phyloP scores from a whole-genome alignment of 2,329 filamentous ascomycete genomes.

The Aspergillus pseudotamarii region DNA sequence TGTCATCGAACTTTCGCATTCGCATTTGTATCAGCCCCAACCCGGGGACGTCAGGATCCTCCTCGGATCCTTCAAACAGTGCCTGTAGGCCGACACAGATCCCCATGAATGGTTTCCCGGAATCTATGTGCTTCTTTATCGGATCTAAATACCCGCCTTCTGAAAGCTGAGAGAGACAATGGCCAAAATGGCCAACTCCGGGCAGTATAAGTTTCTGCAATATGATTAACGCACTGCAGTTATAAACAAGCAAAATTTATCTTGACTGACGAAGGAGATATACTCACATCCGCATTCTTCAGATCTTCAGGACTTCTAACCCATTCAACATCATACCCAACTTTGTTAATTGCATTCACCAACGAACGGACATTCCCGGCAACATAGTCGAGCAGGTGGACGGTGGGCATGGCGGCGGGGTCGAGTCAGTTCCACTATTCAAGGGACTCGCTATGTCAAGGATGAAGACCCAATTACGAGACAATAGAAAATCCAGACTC shows the following conservation, averaged over 20 bases:
- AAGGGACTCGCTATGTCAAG: background rate
- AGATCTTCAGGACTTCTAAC: conserved; percentile 83
- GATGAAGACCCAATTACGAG: background rate
- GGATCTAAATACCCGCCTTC: conserved; percentile 82
- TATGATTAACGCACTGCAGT: conserved; percentile 11
- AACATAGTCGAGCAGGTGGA: conserved; percentile 74
- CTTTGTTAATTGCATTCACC: conserved; percentile 95
- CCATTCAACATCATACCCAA: conserved; percentile 93
- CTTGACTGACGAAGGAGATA: background rate
- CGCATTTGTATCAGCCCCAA: conserved; percentile 72
- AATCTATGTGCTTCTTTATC: conserved; percentile 77
- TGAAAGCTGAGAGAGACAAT: conserved; percentile 84
- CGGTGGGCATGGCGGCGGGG: conserved; percentile 45
- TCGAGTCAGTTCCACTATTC: background rate
- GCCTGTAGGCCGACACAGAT: conserved; percentile 95
- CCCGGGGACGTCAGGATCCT: conserved; percentile 72
- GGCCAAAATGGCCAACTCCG: conserved; percentile 95
- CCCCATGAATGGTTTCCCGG: conserved; percentile 96
- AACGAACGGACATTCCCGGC: conserved; percentile 95
- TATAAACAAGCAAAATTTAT: background rate
- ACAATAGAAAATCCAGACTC: background rate
- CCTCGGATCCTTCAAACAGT: conserved; percentile 81
- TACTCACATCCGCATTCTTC: conserved; percentile 74
- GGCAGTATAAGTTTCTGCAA: conserved; percentile 86
- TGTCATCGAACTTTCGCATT: conserved; percentile 76